phyloP scores from a whole-genome alignment of 441 rosid genomes.

The Pelargonium cotyledonis region DNA sequence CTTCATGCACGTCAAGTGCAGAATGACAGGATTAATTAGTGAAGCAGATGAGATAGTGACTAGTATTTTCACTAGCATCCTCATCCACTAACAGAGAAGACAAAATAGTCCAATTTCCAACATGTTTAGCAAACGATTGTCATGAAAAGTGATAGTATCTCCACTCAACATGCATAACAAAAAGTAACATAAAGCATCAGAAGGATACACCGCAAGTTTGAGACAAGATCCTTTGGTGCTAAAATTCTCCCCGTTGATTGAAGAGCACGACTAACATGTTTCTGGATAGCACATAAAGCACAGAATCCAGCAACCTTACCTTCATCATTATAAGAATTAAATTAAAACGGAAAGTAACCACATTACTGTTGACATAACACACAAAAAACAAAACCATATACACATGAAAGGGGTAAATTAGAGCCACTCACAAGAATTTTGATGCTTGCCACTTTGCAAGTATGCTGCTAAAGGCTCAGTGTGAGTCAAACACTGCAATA shows the following conservation, averaged over 20 bases:
- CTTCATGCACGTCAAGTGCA: no score
- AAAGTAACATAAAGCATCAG: conserved; percentile 12
- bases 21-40: background rate
- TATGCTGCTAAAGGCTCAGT: conserved; percentile 93
- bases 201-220: conserved; percentile 85
- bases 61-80: background rate
- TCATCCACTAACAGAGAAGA: background rate
- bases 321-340: conserved; percentile 31
- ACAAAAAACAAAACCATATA: background rate
- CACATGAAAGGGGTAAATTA: background rate
- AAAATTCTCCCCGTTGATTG: conserved; percentile 67
- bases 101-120: background rate
- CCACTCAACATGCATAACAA: conserved; percentile 4
- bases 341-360: conserved; percentile 17
- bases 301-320: conserved; percentile 90
- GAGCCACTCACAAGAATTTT: conserved; percentile 60
- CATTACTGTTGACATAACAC: no score
- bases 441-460: conserved; percentile 76
- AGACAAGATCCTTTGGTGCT: conserved; percentile 81
- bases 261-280: conserved; percentile 76
- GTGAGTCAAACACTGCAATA: conserved; percentile 85
- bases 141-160: background rate
- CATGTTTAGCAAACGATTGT: background rate
- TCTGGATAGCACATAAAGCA: conserved; percentile 95
- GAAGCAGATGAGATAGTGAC: background rate